phyloP scores from a whole-genome alignment of 441 rosid genomes.

The Gossypium schwendimanii region DNA sequence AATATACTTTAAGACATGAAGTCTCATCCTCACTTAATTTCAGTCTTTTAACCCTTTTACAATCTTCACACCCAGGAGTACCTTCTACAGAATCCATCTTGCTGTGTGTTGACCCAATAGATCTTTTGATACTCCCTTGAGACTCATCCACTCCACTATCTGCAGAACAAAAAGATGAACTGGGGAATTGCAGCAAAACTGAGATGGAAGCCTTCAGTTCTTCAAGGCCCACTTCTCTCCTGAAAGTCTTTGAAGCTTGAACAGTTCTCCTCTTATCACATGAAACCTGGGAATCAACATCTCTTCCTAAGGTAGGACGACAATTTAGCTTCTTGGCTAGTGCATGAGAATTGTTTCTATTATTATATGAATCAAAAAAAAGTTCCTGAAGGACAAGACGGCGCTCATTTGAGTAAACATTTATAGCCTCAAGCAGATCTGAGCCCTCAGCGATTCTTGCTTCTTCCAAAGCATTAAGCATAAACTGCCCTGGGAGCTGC shows the following conservation, averaged over 20 bases:
- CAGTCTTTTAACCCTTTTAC: slow-evolving; percentile 70
- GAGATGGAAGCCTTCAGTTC: slow-evolving; percentile 74
- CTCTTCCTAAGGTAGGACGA: slow-evolving; percentile 26
- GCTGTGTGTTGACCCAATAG: slow-evolving; percentile 45
- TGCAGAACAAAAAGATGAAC: slow-evolving; percentile 34
- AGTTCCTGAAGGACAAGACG: slow-evolving; percentile 62
- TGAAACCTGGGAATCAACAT: slow-evolving; percentile 28
- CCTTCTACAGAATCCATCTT: slow-evolving; percentile 56
- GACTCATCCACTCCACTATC: slow-evolving; percentile 55
- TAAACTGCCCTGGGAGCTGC: slow-evolving; percentile 70
- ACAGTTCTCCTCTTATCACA: slow-evolving; percentile 47
- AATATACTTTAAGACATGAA: slow-evolving; percentile 55
- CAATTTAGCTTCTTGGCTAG: slow-evolving; percentile 45
- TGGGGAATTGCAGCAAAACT: slow-evolving; percentile 66
- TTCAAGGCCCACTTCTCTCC: slow-evolving; percentile 38
- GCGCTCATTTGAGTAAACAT: slow-evolving; percentile 74
- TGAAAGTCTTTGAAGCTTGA: slow-evolving; percentile 38
- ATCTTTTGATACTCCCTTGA: slow-evolving; percentile 62
- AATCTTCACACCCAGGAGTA: slow-evolving; percentile 88
- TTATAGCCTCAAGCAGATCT: slow-evolving; percentile 52
- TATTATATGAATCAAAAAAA: slow-evolving; percentile 28
- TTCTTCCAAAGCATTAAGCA: slow-evolving; percentile 58
- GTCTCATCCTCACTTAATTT: slow-evolving; percentile 68
- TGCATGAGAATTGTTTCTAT: slow-evolving; percentile 25
- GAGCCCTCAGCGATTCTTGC: slow-evolving; percentile 60